Base-by-base conservation (phyloP, 192 early-diverging fungal species). In the Kickxella alabastrina region DNA sequence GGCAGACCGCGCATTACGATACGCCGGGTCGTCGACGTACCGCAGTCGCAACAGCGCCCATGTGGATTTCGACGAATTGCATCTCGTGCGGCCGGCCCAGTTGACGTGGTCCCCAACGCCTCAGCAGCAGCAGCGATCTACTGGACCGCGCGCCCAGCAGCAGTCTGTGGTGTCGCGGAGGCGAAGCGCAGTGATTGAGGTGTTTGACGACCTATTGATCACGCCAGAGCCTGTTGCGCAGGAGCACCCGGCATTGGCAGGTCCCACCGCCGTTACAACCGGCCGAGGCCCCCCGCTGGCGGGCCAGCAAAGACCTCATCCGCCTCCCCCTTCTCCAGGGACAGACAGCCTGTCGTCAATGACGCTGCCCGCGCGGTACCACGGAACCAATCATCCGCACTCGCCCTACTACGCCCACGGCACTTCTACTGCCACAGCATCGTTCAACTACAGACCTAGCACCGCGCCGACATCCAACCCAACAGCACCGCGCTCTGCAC, bases 361-460 rank as follows among this genome's bases (percentile, higher is more conserved):
- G 35, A 23, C 40, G 9, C 47, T 57, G 23, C 72, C 72, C 0
- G 65, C 61, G 9, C 52, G 72, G 13, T 75, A 75, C 60, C 72
- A 75, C 19, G 72, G 72, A 6, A 56, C 60, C 1, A 68, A 63
- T 35, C 72, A 68, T 32, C 47, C 72, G 45, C 65, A 75, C 25
- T 68, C 72, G 50, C 45, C 53, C 3, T 75, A 75, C 52, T 75
- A 75, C 15, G 60, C 72, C 23, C 72, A 68, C 12, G 72, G 70
- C 32, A 27, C 62, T 31, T 47, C 67, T 0, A 31, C 38, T 9
- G 40, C 21, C 8, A 19, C 40, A 2, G 18, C 1, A 21, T 42
- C 46, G 3, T n/a, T n/a, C n/a, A n/a, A n/a, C n/a, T n/a, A n/a
- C n/a, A n/a, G n/a, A n/a, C n/a, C n/a, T n/a, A n/a, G n/a, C n/a